Evolutionary conservation across 2,329 filamentous ascomycete genomes (phyloP).

Genomic region (Thermothelomyces thermophilus): DNA sequence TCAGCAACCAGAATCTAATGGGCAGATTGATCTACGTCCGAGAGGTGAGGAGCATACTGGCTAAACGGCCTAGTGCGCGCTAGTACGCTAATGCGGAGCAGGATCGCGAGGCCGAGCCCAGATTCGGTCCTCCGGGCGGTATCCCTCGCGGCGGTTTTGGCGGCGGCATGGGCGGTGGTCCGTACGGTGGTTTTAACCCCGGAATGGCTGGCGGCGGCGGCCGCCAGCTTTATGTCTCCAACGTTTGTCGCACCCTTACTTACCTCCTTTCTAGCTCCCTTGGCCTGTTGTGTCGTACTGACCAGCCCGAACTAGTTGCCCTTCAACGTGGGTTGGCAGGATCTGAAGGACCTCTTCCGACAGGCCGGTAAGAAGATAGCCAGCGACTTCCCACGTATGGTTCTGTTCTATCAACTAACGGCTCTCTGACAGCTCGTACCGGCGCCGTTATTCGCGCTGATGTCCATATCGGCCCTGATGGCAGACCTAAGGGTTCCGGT

Average conservation of each 20-base stretch:
- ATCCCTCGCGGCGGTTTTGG: conserved; percentile 56
- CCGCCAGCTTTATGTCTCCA: conserved; percentile 94
- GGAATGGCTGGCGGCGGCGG: conserved; percentile 55
- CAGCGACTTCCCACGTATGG: neutral
- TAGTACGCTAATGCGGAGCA: conserved; percentile 33
- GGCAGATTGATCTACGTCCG: conserved; percentile 96
- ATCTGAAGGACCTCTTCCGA: conserved; percentile 96
- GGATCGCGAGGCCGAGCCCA: conserved; percentile 97
- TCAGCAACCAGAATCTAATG: conserved; percentile 99
- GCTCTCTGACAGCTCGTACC: conserved; percentile 43
- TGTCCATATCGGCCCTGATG: conserved; percentile 85
- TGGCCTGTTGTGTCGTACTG: too few relatives aligned
- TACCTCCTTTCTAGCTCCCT: neutral
- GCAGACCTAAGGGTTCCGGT: conserved; percentile 90
- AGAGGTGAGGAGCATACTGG: conserved; percentile 57
- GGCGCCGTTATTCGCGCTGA: conserved; percentile 89
- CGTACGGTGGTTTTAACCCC: conserved; percentile 49
- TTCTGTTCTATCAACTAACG: conserved; percentile 11
- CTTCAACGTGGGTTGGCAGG: conserved; percentile 97
- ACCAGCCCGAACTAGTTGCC: conserved; percentile 61
- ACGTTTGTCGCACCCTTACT: conserved; percentile 63
- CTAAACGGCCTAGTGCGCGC: too few relatives aligned
- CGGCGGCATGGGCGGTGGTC: conserved; percentile 43
- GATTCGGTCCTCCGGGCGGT: conserved; percentile 73
- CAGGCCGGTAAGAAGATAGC: conserved; percentile 74